Percentiles rank a stretch among this genome's conserved stretches.
Evolutionary conservation across 2,329 filamentous ascomycete genomes (phyloP).

Genomic region (Diplodia seriata): DNA sequence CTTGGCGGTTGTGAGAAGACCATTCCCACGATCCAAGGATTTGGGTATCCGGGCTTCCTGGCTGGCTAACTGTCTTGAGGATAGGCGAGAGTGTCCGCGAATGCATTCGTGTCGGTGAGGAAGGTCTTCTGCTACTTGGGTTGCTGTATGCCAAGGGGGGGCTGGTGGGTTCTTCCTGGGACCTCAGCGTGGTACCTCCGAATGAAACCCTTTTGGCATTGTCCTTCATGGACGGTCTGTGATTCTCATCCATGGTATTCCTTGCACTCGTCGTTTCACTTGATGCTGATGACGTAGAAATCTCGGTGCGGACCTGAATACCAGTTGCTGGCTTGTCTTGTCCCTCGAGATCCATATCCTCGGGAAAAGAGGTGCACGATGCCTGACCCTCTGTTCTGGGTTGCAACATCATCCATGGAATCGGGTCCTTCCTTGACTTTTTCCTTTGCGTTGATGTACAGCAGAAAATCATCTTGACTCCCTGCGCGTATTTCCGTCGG

Average conservation of each 20-base stretch:
- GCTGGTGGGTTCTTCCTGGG: slow-evolving; percentile 1
- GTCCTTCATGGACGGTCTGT: slow-evolving; percentile 1
- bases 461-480: background rate
- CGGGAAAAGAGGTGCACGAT: slow-evolving; percentile 1
- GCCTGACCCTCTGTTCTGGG: slow-evolving; percentile 12
- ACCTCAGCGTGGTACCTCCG: slow-evolving; percentile 10
- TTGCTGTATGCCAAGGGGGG: slow-evolving; percentile 14
- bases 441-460: background rate
- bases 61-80: background rate
- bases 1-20: slow-evolving; percentile 12
- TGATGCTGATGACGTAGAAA: slow-evolving; percentile 13
- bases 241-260: background rate
- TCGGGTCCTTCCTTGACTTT: background rate
- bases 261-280: background rate
- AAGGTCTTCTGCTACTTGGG: slow-evolving; percentile 18
- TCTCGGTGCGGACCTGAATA: slow-evolving; percentile 9
- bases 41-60: background rate
- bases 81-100: slow-evolving; percentile 15
- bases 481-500: slow-evolving; percentile 11
- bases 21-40: slow-evolving; percentile 9
- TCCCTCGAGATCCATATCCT: slow-evolving; percentile 2
- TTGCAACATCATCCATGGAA: slow-evolving; percentile 23
- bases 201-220: slow-evolving; percentile 10
- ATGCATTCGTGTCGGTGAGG: slow-evolving; percentile 8
- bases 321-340: slow-evolving; percentile 4